phyloP scores from a whole-genome alignment of 78 protist species.

The Thecamonas trahens region DNA sequence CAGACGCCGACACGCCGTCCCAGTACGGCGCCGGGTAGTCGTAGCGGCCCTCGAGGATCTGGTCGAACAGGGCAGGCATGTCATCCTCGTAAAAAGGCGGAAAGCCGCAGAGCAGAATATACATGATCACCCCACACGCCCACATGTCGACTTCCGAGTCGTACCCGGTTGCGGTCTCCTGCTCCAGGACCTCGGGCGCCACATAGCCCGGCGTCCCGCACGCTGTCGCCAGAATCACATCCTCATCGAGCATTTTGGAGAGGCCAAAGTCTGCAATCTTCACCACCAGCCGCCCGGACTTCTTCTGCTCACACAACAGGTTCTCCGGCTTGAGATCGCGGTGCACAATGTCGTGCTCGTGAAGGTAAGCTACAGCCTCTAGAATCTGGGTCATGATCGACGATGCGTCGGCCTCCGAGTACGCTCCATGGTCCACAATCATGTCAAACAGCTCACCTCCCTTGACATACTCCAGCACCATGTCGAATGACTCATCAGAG shows the following conservation, averaged over 20 bases:
- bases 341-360: conserved; percentile 43
- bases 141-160: conserved; percentile 71
- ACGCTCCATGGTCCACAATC: conserved; percentile 29
- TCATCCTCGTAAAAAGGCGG: conserved; percentile 83
- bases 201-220: conserved; percentile 28
- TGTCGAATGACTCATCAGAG: conserved; percentile 15
- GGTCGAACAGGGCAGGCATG: conserved; percentile 68
- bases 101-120: conserved; percentile 77
- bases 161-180: conserved; percentile 62
- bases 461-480: conserved; percentile 24
- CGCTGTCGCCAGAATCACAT: conserved; percentile 6
- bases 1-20: conserved; percentile 48
- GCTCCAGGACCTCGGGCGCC: conserved; percentile 72
- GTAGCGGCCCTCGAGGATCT: conserved; percentile 73
- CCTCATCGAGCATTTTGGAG: conserved; percentile 30
- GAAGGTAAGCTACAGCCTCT: conserved; percentile 42
- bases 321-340: conserved; percentile 73
- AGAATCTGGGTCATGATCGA: conserved; percentile 12
- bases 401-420: conserved; percentile 34
- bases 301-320: conserved; percentile 10
- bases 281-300: conserved; percentile 6
- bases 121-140: conserved; percentile 70
- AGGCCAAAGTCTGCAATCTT: conserved; percentile 48
- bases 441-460: conserved; percentile 60
- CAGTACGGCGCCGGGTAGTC: conserved; percentile 82